Evolutionary conservation across 164 flowering plant genomes (phyloP).

Genomic region (Cinnamomum micranthum): DNA sequence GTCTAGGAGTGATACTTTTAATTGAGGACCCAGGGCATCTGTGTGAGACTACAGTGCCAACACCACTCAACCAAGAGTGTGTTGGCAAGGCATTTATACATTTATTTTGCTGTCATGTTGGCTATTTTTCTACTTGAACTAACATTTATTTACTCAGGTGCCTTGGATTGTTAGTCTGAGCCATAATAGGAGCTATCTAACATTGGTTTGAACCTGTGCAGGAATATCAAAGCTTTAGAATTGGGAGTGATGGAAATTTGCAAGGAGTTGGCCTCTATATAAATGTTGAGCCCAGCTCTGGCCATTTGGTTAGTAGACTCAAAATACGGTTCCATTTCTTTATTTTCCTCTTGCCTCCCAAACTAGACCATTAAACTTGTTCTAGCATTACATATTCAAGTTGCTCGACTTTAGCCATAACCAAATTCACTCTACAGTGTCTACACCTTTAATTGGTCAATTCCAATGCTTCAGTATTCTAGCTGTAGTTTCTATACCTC

Average conservation of each 20-base stretch:
- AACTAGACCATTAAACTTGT: too few relatives aligned
- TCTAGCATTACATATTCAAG: too few relatives aligned
- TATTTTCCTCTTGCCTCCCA: not conserved
- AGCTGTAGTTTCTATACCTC: too few relatives aligned
- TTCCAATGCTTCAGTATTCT: too few relatives aligned
- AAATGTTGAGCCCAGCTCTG: conserved; percentile 69
- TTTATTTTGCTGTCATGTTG: not conserved
- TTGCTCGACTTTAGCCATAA: too few relatives aligned
- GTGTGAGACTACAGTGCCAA: too few relatives aligned
- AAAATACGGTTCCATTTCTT: not conserved
- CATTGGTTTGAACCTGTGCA: conserved; percentile 24
- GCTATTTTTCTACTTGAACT: not conserved
- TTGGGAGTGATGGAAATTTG: conserved; percentile 92
- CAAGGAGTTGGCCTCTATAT: conserved; percentile 93
- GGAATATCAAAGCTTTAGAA: conserved; percentile 93
- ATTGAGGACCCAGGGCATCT: too few relatives aligned
- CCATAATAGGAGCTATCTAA: not conserved
- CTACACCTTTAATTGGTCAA: too few relatives aligned
- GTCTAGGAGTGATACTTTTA: too few relatives aligned
- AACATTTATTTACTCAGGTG: not conserved
- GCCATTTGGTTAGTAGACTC: conserved; percentile 71
- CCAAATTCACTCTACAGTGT: too few relatives aligned
- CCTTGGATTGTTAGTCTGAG: not conserved
- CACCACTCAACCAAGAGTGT: too few relatives aligned
- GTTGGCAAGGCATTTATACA: not conserved